Base-by-base conservation (phyloP, 129 eudicot genomes). In the Mikania micrantha region DNA sequence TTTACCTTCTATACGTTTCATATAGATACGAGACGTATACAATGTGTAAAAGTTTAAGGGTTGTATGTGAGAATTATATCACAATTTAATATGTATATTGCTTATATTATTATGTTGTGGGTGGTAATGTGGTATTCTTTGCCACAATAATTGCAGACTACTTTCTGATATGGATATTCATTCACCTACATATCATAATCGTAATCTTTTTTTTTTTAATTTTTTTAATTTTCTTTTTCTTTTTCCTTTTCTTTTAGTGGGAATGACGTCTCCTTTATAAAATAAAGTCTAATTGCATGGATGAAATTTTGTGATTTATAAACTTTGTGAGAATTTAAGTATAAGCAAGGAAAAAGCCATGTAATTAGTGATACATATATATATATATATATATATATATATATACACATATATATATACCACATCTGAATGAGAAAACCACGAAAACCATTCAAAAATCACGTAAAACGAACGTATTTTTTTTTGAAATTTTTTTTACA, bases 151-250 rank as follows among this genome's bases (percentile, higher is more conserved):
- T 75, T 75, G 79, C 74, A 25, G 17, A 6, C 79, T 59, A 67
- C 79, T 75, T 75, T 75, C 69, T 67, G 79, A 67, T 75, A 58
- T 75, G 79, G 79, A 67, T 75, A 35, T 47, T 67, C 79, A 75
- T 27, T 27, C 38, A 56, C 11, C 0, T 4, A 56, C 16, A 56
- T 56, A 56, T 56, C 74, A 59, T 56, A 12, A 56, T 68, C 34
- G n/a, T 21, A 58, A 42, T 58, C 59, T 35, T 67, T 59, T 68
- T 32, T 47, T 45, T 56, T n/a, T n/a, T 21, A 58, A 42, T 58
- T 47, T 35, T 67, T 59, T 68, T 32, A 45, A 34, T 35, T 67
- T 59, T 68, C 34, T 47, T 45, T 35, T 67, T 59, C 60, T 32
- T 47, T 45, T 2, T 34, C 52, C 24, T 53, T 58, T 16, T 32